A percentile compares a stretch with the other conserved stretches of the same genome.
Evolutionary conservation across 768 basidiomycete genomes (phyloP).

Genomic region (Phanerodontia chrysosporium): DNA sequence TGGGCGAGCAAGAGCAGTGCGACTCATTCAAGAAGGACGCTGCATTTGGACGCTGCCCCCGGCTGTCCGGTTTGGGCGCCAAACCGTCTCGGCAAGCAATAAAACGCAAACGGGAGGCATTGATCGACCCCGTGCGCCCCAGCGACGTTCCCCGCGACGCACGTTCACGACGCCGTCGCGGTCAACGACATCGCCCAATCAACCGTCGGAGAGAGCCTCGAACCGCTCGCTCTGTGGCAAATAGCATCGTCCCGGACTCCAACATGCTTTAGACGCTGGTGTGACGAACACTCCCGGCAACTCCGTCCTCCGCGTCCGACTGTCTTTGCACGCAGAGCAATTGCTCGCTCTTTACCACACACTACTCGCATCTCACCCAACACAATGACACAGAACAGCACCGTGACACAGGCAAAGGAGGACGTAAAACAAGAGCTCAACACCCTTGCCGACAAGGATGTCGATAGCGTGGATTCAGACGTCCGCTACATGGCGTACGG

Average conservation of each 20-base stretch:
- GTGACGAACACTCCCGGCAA: slow-evolving; percentile 3
- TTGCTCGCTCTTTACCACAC: background rate
- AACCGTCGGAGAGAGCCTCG: background rate
- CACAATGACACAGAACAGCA: slow-evolving; percentile 16
- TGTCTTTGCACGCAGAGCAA: too few relatives aligned
- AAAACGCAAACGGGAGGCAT: background rate
- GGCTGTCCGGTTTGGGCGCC: slow-evolving; percentile 4
- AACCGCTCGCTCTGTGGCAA: background rate
- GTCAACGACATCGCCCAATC: background rate
- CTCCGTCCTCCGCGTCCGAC: too few relatives aligned
- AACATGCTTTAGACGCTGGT: background rate
- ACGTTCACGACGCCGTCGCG: background rate
- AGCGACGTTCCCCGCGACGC: slow-evolving; percentile 2
- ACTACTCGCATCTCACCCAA: background rate
- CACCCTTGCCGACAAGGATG: slow-evolving; percentile 58
- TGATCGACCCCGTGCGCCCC: background rate
- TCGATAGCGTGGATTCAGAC: slow-evolving; percentile 63
- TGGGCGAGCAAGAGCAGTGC: slow-evolving; percentile 9
- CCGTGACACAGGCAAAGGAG: slow-evolving; percentile 14
- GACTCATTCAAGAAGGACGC: slow-evolving; percentile 1
- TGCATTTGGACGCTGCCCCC: slow-evolving; percentile 5
- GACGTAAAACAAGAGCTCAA: slow-evolving; percentile 46
- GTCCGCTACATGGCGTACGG: slow-evolving; percentile 74
- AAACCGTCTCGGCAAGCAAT: background rate
- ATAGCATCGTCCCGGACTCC: background rate